phyloP scores from a whole-genome alignment of 176 grass and related monocot genomes.

The Triticum dicoccoides region DNA sequence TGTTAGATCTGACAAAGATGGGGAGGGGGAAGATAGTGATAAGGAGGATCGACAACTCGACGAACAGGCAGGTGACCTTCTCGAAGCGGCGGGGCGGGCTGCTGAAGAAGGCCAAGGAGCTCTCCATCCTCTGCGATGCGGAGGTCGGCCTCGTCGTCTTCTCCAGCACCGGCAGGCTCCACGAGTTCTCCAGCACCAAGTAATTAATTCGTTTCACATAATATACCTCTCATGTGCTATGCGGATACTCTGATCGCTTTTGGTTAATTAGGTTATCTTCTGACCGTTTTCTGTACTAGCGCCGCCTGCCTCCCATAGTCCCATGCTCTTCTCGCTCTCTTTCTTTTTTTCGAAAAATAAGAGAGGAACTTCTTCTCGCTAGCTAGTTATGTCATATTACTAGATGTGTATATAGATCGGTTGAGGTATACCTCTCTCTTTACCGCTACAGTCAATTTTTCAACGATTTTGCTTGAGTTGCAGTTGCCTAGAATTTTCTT shows the following conservation, averaged over 20 bases:
- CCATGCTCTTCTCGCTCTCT: not conserved
- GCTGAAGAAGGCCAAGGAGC: slow-evolving; percentile 78
- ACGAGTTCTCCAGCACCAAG: slow-evolving; percentile 73
- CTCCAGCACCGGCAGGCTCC: slow-evolving; percentile 64
- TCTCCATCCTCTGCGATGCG: slow-evolving; percentile 67
- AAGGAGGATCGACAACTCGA: slow-evolving; percentile 71
- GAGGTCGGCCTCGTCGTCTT: slow-evolving; percentile 72
- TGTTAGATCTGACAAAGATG: slow-evolving; percentile 37
- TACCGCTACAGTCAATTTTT: no score
- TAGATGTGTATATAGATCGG: no score
- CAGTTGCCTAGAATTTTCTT: no score
- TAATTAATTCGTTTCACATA: slow-evolving; percentile 2
- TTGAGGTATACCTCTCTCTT: no score
- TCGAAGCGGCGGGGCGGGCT: slow-evolving; percentile 68
- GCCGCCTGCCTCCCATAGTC: not conserved
- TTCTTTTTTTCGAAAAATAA: not conserved
- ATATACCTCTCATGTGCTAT: not conserved
- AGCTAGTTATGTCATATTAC: not conserved
- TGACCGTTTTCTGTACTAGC: not conserved
- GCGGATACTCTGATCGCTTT: not conserved
- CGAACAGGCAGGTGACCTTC: slow-evolving; percentile 79
- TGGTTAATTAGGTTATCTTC: slow-evolving; percentile 1
- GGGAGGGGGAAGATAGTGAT: slow-evolving; percentile 70
- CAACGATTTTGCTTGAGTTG: no score
- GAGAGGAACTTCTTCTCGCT: not conserved